These are phyloP conservation scores for Fusarium guadeloupense DNA, from an alignment of 2,329 filamentous ascomycete genomes.

Conservation along the genomic window DNA sequence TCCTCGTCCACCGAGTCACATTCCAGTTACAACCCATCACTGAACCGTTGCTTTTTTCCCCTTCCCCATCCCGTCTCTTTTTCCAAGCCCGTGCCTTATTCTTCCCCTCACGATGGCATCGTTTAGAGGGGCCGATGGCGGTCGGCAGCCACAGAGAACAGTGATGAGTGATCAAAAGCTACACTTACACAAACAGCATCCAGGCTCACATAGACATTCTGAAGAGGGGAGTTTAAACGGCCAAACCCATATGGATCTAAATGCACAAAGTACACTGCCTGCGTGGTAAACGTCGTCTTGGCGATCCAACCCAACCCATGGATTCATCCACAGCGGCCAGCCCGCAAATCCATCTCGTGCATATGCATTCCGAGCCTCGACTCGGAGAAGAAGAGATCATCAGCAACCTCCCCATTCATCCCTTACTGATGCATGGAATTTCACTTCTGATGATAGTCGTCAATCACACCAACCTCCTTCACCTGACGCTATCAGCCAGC, in stretches of 20 bases:
- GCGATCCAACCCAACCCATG: neutral
- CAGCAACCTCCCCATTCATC: constrained; percentile 4
- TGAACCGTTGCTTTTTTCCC: constrained; percentile 15
- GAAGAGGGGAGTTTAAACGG: neutral
- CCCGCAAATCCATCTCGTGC: constrained; percentile 3
- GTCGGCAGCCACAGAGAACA: constrained; percentile 26
- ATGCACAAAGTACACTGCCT: no score
- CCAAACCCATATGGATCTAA: neutral
- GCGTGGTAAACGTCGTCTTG: constrained; percentile 13
- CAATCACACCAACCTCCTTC: constrained; percentile 26
- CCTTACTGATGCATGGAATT: constrained; percentile 24
- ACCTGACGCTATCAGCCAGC: constrained; percentile 30
- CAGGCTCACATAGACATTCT: neutral
- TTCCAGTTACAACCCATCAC: constrained; percentile 15
- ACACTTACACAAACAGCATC: neutral
- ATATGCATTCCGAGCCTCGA: constrained; percentile 23
- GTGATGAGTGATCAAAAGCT: neutral
- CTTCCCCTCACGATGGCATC: constrained; percentile 13
- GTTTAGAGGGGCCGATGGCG: constrained; percentile 21
- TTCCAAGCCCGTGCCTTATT: neutral
- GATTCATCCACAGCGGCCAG: constrained; percentile 6
- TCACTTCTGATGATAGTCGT: neutral
- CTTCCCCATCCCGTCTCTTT: neutral
- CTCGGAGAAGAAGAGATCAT: neutral
- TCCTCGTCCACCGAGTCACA: constrained; percentile 28